Base-by-base conservation (phyloP, 73 alveolate genomes). In the Chromera velia region DNA sequence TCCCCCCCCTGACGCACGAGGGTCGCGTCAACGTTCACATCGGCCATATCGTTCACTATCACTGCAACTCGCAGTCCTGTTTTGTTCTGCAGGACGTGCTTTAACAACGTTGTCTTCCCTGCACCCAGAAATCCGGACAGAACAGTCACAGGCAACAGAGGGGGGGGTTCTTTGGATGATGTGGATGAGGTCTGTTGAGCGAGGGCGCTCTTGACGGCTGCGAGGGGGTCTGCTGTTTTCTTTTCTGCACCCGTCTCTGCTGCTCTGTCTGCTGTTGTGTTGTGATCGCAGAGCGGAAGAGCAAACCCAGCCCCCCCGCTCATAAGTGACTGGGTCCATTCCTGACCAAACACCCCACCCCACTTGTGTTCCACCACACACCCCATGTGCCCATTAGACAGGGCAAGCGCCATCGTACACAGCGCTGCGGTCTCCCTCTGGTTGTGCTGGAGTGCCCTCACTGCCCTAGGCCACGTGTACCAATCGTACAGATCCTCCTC, bases 1-100 rank as follows among this genome's bases (percentile, higher is more conserved):
- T n/a, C n/a, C n/a, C n/a, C n/a, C 55, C 67, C 64, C 48, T 87
- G 80, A 65, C 75, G 68, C 62, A 87, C 80, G 28, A 81, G 55
- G 33, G 64, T 74, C 13, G 89, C 76, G 55, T 89, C 94, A 13
- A 88, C 75, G 76, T 89, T 89, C 33, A 89, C 68, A 48, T 89
- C 88, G 10, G 90, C 92, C 94, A 89, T 89, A 55, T 89, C 94
- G 70, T 89, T 89, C 62, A 89, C 94, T 10, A 89, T 81, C 1
- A 89, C 92, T 10, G 92, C 94, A 27, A 75, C 74, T 79, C 73
- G 87, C 49, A 55, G 45, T 27, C 82, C 85, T 32, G 81, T 82
- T 32, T 73, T 70, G 74, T 87, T 74, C 46, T 74, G 32, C 0
- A 89, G 78, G 81, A 89, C 87, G 89, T 89, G 91, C 47, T 81